Evolutionary conservation across 2,329 filamentous ascomycete genomes (phyloP).

Genomic region (Scedosporium apiospermum): DNA sequence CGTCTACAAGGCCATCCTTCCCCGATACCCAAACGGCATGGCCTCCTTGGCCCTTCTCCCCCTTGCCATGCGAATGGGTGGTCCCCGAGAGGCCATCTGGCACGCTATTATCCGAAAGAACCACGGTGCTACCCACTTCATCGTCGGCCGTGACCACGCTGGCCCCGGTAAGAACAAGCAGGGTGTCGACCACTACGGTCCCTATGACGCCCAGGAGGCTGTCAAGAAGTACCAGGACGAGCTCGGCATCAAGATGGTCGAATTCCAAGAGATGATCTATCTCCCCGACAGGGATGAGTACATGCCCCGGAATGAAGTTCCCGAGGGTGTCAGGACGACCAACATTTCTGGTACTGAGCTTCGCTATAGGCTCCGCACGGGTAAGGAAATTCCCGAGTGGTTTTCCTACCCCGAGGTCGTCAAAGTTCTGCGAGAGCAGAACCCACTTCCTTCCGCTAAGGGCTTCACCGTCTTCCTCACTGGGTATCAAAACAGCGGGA

Average conservation of each 20-base stretch:
- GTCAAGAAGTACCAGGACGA: constrained; percentile 95
- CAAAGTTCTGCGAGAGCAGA: constrained; percentile 88
- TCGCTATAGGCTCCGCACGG: constrained; percentile 79
- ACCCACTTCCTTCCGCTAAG: constrained; percentile 82
- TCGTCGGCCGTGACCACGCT: constrained; percentile 95
- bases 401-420: constrained; percentile 99
- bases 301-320: constrained; percentile 82
- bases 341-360: constrained; percentile 88
- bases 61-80: constrained; percentile 98
- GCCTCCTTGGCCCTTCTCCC: constrained; percentile 90
- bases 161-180: constrained; percentile 97
- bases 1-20: constrained; percentile 94
- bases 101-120: constrained; percentile 99
- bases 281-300: constrained; percentile 97
- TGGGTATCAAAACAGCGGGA: constrained; percentile 92
- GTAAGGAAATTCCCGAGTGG: constrained; percentile 95
- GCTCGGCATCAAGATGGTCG: constrained; percentile 96
- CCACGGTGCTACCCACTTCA: constrained; percentile 98
- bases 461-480: constrained; percentile 98
- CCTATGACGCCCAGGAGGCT: constrained; percentile 92
- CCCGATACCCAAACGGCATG: constrained; percentile 98
- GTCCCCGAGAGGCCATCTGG: constrained; percentile 97
- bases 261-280: constrained; percentile 99
- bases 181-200: constrained; percentile 94
- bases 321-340: constrained; percentile 71